A percentile compares a stretch with the other conserved stretches of the same genome.
These are phyloP conservation scores for Suhomyces canberraensis DNA, from an alignment of 805 yeast genomes.

Conservation along the genomic window DNA sequence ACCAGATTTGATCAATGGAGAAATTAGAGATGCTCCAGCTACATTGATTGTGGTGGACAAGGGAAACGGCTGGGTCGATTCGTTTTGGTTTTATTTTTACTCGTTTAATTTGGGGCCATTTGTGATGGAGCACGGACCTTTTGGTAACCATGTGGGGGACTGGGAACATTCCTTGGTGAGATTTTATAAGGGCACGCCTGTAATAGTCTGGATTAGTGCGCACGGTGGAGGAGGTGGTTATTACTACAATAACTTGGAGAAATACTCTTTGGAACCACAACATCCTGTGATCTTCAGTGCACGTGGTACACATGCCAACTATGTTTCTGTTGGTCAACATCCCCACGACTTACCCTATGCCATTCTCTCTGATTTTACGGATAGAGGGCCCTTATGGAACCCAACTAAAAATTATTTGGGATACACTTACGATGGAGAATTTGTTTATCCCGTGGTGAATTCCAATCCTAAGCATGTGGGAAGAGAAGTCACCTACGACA, in stretches of 20 bases:
- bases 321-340: conserved; percentile 93
- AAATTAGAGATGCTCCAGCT: conserved; percentile 74
- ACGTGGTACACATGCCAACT: conserved; percentile 96
- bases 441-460: conserved; percentile 43
- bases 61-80: conserved; percentile 92
- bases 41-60: conserved; percentile 81
- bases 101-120: conserved; percentile 93
- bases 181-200: conserved; percentile 76
- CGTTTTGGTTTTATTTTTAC: conserved; percentile 94
- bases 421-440: conserved; percentile 69
- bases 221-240: conserved; percentile 97
- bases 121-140: conserved; percentile 97
- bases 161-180: conserved; percentile 96
- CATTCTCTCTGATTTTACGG: conserved; percentile 88
- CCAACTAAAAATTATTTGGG: conserved; percentile 80
- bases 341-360: conserved; percentile 93
- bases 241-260: conserved; percentile 71
- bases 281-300: conserved; percentile 85
- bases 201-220: conserved; percentile 93
- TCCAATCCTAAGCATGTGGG: conserved; percentile 45
- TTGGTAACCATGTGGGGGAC: conserved; percentile 95
- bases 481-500: conserved; percentile 53
- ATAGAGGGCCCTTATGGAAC: conserved; percentile 94
- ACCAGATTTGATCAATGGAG: conserved; percentile 72
- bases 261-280: conserved; percentile 39